These are phyloP conservation scores for Pseudomicrostroma phylloplanum DNA, from an alignment of 1,284 basidiomycete species.

Conservation along the genomic window DNA sequence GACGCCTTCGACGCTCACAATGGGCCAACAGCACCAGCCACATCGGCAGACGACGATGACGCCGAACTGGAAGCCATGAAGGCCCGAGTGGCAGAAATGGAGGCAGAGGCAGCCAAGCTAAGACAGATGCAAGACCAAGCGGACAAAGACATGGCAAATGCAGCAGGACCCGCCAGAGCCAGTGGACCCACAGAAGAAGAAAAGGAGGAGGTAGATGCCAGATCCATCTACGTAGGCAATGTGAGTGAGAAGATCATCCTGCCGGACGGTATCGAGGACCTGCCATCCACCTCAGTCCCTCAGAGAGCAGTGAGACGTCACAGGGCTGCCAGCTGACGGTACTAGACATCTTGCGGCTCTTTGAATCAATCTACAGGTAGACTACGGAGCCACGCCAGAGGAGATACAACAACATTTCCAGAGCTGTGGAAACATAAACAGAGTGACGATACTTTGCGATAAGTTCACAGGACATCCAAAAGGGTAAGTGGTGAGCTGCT, in stretches of 20 bases:
- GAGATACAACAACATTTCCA: constrained; percentile 98
- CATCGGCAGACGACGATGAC: constrained; percentile 21
- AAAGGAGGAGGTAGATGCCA: constrained; percentile 66
- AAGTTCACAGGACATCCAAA: constrained; percentile 99
- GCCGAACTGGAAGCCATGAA: constrained; percentile 67
- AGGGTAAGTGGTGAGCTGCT: constrained; percentile 61
- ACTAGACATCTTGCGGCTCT: background rate
- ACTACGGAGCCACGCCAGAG: constrained; percentile 94
- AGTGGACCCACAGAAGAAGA: constrained; percentile 42
- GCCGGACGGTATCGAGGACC: background rate
- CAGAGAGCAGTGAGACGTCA: background rate
- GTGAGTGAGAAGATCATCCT: constrained; percentile 54
- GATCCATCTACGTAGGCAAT: constrained; percentile 95
- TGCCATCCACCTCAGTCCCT: background rate
- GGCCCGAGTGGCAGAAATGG: constrained; percentile 71
- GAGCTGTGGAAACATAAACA: constrained; percentile 94
- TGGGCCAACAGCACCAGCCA: background rate
- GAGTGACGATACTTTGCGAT: constrained; percentile 98
- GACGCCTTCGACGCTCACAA: background rate
- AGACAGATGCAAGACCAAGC: constrained; percentile 84
- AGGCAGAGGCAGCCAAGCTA: constrained; percentile 78
- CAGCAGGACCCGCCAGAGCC: constrained; percentile 7
- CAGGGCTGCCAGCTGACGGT: background rate
- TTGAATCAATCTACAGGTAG: constrained; percentile 64
- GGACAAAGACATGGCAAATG: constrained; percentile 61